These are phyloP conservation scores for Sclerotinia subarctica DNA, from an alignment of 2,329 filamentous ascomycete genomes.

Conservation along the genomic window DNA sequence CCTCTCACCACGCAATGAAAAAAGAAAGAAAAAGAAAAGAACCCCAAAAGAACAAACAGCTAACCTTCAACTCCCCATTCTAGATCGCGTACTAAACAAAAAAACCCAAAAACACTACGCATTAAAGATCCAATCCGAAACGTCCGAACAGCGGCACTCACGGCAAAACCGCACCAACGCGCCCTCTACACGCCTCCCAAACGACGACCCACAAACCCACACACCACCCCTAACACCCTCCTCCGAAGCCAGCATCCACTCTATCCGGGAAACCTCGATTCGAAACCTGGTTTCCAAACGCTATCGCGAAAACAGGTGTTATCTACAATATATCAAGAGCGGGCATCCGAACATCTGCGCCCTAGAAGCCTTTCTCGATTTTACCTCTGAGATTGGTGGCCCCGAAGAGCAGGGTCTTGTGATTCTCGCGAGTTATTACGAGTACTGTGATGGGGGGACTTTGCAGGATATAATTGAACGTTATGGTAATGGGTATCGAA, in stretches of 20 bases:
- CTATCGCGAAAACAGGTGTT: neutral
- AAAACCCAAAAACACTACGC: neutral
- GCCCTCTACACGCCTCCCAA: neutral
- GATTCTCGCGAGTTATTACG: neutral
- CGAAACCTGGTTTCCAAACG: neutral
- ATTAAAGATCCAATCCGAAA: neutral
- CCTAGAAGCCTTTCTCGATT: neutral
- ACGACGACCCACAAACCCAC: neutral
- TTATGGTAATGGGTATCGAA: neutral
- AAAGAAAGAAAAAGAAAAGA: too few relatives aligned
- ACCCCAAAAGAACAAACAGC: neutral
- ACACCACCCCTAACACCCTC: neutral
- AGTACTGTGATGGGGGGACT: neutral
- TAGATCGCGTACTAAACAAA: neutral
- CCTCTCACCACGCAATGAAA: too few relatives aligned
- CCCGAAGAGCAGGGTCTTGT: neutral
- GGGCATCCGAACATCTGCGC: constrained; percentile 11
- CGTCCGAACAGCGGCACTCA: neutral
- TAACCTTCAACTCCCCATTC: neutral
- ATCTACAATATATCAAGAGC: neutral
- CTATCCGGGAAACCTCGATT: neutral
- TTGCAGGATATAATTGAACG: too few relatives aligned
- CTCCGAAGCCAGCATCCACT: neutral
- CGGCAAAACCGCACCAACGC: neutral
- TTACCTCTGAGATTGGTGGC: neutral